These are phyloP conservation scores for Uromyces viciae-fabae DNA, from an alignment of 1,284 basidiomycete genomes.

Conservation along the genomic window DNA sequence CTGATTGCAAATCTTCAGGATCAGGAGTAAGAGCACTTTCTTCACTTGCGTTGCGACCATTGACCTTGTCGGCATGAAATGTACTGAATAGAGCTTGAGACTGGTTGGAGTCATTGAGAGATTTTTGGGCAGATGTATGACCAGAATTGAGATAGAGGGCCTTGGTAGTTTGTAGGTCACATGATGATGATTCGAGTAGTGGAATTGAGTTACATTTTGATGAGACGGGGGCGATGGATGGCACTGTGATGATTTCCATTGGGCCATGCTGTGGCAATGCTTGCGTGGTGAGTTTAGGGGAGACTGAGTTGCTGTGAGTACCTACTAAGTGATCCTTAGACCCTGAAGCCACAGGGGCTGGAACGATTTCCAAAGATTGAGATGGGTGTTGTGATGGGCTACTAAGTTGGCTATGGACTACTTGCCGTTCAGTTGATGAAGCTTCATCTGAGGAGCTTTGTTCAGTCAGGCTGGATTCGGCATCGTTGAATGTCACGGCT, in stretches of 20 bases:
- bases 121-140: background rate
- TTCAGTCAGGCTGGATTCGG: slow-evolving; percentile 44
- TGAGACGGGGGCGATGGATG: background rate
- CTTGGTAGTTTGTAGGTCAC: background rate
- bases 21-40: slow-evolving; percentile 44
- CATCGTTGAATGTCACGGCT: slow-evolving; percentile 33
- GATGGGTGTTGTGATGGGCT: background rate
- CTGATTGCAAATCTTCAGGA: slow-evolving; percentile 29
- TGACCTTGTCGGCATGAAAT: background rate
- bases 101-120: background rate
- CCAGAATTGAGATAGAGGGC: background rate
- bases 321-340: background rate
- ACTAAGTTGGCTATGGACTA: background rate
- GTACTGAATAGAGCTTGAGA: background rate
- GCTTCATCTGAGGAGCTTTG: slow-evolving; percentile 44
- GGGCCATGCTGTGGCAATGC: background rate
- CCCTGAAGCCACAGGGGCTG: background rate
- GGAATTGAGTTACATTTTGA: background rate
- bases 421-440: slow-evolving; percentile 15
- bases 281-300: background rate
- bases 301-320: background rate
- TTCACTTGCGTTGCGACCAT: slow-evolving; percentile 34
- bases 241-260: background rate
- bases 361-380: background rate
- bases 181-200: background rate